These are phyloP conservation scores for Starmerella powellii DNA, from an alignment of 805 yeast genomes.

Conservation along the genomic window DNA sequence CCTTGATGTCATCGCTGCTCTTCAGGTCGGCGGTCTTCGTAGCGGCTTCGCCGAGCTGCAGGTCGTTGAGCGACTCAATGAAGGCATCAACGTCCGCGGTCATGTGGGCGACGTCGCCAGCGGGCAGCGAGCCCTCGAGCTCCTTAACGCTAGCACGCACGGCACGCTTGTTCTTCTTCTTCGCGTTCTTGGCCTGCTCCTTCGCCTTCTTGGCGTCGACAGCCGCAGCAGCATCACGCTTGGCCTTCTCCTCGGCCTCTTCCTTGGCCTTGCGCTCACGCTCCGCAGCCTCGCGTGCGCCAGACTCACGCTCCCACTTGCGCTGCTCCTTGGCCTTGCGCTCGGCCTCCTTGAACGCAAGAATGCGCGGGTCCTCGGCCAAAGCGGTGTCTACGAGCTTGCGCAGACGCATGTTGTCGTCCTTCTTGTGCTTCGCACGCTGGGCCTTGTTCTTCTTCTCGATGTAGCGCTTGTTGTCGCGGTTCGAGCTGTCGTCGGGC, in stretches of 20 bases:
- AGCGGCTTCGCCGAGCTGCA: slow-evolving; percentile 64
- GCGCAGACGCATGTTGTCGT: slow-evolving; percentile 81
- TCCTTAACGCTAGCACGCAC: slow-evolving; percentile 77
- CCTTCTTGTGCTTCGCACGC: slow-evolving; percentile 94
- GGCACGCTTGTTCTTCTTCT: slow-evolving; percentile 92
- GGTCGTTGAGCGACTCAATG: slow-evolving; percentile 70
- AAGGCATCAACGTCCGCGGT: slow-evolving; percentile 62
- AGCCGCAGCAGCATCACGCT: slow-evolving; percentile 54
- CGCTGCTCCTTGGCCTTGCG: slow-evolving; percentile 85
- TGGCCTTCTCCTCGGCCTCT: slow-evolving; percentile 65
- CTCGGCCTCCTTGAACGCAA: slow-evolving; percentile 82
- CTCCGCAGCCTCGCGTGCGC: slow-evolving; percentile 93
- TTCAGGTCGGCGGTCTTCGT: slow-evolving; percentile 50
- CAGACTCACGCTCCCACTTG: slow-evolving; percentile 98
- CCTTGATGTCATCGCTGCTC: slow-evolving; percentile 42
- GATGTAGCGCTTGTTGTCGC: slow-evolving; percentile 97
- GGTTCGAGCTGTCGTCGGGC: slow-evolving; percentile 97
- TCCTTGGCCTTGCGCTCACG: slow-evolving; percentile 82
- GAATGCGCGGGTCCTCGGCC: slow-evolving; percentile 88
- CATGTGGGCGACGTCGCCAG: slow-evolving; percentile 40
- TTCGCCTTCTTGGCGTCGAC: slow-evolving; percentile 71
- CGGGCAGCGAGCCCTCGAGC: slow-evolving; percentile 48
- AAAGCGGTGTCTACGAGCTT: slow-evolving; percentile 81
- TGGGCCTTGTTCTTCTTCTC: slow-evolving; percentile 96
- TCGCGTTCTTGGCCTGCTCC: slow-evolving; percentile 77